These are phyloP conservation scores for Fusarium verticillioides DNA, from an alignment of 2,329 filamentous ascomycete species.

Conservation along the genomic window DNA sequence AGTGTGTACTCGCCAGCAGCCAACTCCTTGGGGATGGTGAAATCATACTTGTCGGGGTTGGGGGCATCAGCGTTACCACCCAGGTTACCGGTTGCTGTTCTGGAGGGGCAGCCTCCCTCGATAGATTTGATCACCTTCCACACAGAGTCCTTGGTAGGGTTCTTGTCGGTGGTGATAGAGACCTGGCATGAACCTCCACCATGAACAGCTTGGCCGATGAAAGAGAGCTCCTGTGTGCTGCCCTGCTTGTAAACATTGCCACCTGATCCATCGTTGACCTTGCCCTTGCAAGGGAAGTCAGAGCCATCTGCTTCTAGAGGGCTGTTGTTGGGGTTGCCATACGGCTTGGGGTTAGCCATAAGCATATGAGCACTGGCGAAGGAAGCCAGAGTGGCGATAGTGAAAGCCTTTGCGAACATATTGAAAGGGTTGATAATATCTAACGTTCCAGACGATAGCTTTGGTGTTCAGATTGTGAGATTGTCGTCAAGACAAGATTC, in stretches of 20 bases:
- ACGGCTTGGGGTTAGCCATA: slow-evolving; percentile 76
- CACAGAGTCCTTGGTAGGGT: slow-evolving; percentile 71
- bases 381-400: slow-evolving; percentile 67
- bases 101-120: slow-evolving; percentile 83
- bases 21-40: slow-evolving; percentile 76
- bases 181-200: slow-evolving; percentile 95
- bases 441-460: slow-evolving; percentile 50
- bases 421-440: slow-evolving; percentile 49
- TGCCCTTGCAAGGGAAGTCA: slow-evolving; percentile 85
- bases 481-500: slow-evolving; percentile 45
- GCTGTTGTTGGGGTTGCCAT: slow-evolving; percentile 63
- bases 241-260: slow-evolving; percentile 68
- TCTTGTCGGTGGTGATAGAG: slow-evolving; percentile 81
- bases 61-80: slow-evolving; percentile 55
- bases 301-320: slow-evolving; percentile 70
- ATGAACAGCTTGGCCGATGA: slow-evolving; percentile 80
- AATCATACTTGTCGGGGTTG: slow-evolving; percentile 71
- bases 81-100: slow-evolving; percentile 67
- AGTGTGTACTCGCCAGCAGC: slow-evolving; percentile 81
- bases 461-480: slow-evolving; percentile 32
- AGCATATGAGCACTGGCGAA: slow-evolving; percentile 79
- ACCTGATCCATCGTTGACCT: slow-evolving; percentile 57
- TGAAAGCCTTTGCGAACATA: slow-evolving; percentile 63
- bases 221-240: slow-evolving; percentile 62
- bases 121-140: slow-evolving; percentile 94